Base-by-base conservation (phyloP, 2,329 filamentous ascomycete species). In the Arthrobotrys conoides region DNA sequence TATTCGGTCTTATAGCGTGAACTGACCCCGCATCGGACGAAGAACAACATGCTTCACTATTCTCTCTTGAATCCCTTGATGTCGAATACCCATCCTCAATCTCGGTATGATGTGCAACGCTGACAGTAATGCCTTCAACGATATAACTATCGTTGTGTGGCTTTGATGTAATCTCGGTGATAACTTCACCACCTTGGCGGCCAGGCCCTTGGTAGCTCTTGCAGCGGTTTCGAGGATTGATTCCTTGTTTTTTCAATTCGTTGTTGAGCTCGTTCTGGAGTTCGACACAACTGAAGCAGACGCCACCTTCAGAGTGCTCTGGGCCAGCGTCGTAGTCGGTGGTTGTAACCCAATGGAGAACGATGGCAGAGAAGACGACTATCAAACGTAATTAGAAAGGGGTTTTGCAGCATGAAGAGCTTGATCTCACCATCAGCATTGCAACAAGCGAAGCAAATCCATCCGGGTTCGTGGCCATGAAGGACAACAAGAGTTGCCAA, bases 401-500 rank as follows among this genome's bases (percentile, higher is more conserved):
- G 10, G 18, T 36, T 2, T 4, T 22, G 33, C 44, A 38, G 10
- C 8, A 59, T 12, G 22, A 22, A 18, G 65, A 44, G 49, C 14
- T 30, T 18, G 75, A 33, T 84, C 86, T 81, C 83, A 89, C 89
- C 87, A 82, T 91, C 90, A 79, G 87, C 86, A 81, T 91, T 91
- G 82, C 90, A 91, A 81, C 88, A 89, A 85, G 90, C 89, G 3
- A 91, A 85, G 80, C 89, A 91, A 1, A 91, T 86, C 89, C 89
- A 91, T 2, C 88, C 89, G 1, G 88, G 89, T 82, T 91, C 89
- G 30, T 73, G 81, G 12, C 89, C 89, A 24, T 88, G 83, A 1
- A 91, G 85, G 0, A 86, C 86, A 85, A 90, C 87, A 0, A 91
- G 83, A 0, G 91, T 86, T 2, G 87, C 87, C 1, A 91, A 83